Percentiles rank a stretch among this genome's conserved stretches.
phyloP scores from a whole-genome alignment of 139 green algal genomes.

The Trebouxia sp. region DNA sequence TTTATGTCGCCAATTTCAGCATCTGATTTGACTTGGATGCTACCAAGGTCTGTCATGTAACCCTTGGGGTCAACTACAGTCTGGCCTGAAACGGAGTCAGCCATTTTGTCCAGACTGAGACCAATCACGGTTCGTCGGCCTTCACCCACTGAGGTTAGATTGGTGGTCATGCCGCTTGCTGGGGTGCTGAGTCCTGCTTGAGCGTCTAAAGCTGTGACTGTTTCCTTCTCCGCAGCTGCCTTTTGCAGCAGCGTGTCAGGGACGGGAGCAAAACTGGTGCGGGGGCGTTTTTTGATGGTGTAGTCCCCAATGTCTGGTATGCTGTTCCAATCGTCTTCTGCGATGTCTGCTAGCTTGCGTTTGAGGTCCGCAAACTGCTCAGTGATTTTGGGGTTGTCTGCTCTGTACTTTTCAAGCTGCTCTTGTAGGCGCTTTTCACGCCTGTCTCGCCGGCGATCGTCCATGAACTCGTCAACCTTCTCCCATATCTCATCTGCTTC shows the following conservation, averaged over 20 bases:
- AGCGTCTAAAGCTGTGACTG: slow-evolving; percentile 44
- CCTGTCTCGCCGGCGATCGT: slow-evolving; percentile 61
- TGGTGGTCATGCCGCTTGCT: slow-evolving; percentile 63
- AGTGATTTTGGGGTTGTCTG: slow-evolving; percentile 96
- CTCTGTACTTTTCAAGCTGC: slow-evolving; percentile 91
- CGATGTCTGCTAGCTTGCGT: slow-evolving; percentile 83
- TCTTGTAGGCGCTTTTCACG: slow-evolving; percentile 89
- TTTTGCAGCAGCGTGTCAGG: slow-evolving; percentile 89
- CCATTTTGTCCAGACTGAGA: slow-evolving; percentile 94
- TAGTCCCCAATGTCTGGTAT: slow-evolving; percentile 99
- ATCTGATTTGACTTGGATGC: slow-evolving; percentile 72
- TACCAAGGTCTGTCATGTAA: slow-evolving; percentile 96
- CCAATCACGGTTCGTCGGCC: slow-evolving; percentile 85
- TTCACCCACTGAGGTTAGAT: slow-evolving; percentile 92
- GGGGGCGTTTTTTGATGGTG: slow-evolving; percentile 86
- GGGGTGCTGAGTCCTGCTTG: slow-evolving; percentile 34
- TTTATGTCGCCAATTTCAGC: slow-evolving; percentile 99
- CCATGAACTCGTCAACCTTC: slow-evolving; percentile 91
- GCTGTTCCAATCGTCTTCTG: slow-evolving; percentile 77
- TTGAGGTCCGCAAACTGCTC: slow-evolving; percentile 99
- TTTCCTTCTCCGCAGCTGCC: slow-evolving; percentile 71
- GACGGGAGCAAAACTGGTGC: slow-evolving; percentile 80
- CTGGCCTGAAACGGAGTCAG: slow-evolving; percentile 89
- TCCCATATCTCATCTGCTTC: slow-evolving; percentile 98
- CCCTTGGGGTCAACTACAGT: slow-evolving; percentile 98